Evolutionary conservation across 345 rosid genomes (phyloP), one percentile per base, ranked within the genome.

Genomic region (Salix udensis): DNA sequence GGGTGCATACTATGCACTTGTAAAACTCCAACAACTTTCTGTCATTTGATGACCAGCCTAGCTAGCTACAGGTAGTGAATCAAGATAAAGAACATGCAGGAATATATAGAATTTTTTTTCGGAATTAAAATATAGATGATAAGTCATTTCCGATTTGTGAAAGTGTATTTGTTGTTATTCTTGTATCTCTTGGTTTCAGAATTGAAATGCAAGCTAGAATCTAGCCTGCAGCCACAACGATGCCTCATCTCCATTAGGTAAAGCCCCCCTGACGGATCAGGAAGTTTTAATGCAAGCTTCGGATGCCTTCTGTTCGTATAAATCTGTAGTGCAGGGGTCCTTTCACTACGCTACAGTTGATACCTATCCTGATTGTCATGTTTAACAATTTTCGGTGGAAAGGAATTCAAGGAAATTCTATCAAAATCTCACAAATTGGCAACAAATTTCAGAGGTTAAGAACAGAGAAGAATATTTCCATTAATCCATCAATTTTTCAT

Each of bases 1-100:
- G 60, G 60, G 60, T 52, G 60, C 23, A 18, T 52, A 52, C 60
- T 52, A 52, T 21, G 21, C 60, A 6, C 23, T 52, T 52, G 60
- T 52, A 19, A 52, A 19, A 19, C 60, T 52, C 60, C 60, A 52
- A 52, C 60, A 52, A 52, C 60, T 52, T 6, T 19, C 60, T 52
- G 60, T 52, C 60, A 52, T 52, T 52, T 52, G 60, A 52, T 52
- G 21, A 52, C 6, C 4, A 16, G 10, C 60, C 11, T 52, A 28
- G 79, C 83, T 16, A 80, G 85, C 26, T 60, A 70, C 60, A 52
- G 7, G n/a, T 18, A 52, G 60, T 18, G 23, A 52, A 52, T 1
- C 60, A 6, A 19, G 60, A 52, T 19, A 52, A 52, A 52, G 23
- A 52, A 19, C 7, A 19, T 6, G 60, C 23, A 19, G 60, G 60